Conservation (phyloP, 331 rosid genomes). For the Erythrophleum ivorense region DNA sequence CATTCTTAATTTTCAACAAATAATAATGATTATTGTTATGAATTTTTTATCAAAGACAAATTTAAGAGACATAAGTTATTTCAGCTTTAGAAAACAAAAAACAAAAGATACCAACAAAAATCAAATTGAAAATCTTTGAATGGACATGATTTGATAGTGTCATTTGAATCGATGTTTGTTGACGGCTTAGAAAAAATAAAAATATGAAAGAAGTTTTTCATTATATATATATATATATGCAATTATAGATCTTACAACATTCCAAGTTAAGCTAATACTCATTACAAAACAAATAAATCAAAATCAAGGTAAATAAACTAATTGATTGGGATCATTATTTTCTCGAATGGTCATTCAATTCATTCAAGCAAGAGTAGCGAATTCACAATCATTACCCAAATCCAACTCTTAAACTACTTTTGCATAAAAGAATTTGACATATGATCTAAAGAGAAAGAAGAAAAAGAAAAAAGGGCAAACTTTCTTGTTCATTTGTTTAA, state of each 20-base stretch:
- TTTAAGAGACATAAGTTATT: not conserved
- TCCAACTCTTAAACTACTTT: not conserved
- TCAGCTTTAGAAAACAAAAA: not conserved
- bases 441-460: not conserved
- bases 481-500: not conserved
- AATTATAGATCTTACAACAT: not conserved
- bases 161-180: not conserved
- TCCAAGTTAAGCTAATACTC: too few species aligned
- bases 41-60: not conserved
- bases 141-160: not conserved
- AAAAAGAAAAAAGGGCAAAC: not conserved
- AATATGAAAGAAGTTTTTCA: not conserved
- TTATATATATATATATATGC: not conserved
- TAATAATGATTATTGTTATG: not conserved
- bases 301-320: too few species aligned
- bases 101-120: not conserved
- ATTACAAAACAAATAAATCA: too few species aligned
- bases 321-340: too few species aligned
- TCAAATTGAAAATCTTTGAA: not conserved
- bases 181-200: not conserved
- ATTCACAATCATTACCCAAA: slow-evolving; percentile 5
- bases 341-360: not conserved
- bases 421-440: slow-evolving; percentile 20
- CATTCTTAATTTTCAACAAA: slow-evolving; percentile 19
- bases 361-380: not conserved